Base-by-base conservation (phyloP, 2,329 filamentous ascomycete genomes). In the Raffaelea deltoideospora region DNA sequence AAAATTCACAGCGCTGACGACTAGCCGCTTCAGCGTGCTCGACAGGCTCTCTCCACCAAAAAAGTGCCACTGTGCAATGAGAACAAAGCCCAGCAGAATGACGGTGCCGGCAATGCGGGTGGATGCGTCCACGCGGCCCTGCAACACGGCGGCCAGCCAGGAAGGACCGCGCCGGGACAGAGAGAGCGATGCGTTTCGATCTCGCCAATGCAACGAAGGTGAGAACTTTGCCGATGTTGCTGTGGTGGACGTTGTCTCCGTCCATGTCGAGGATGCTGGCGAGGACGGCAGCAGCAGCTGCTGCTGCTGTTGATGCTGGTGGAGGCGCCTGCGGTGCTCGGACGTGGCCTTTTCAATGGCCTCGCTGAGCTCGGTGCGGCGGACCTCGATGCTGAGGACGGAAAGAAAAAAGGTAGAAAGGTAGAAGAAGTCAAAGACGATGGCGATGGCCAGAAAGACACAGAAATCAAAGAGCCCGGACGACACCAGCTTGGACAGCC, bases 351-450 rank as follows among this genome's bases (percentile, higher is more conserved):
- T 76, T 10, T 63, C 72, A 10, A 87, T 58, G 3, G 78, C 76
- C 50, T 88, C 81, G 45, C 76, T 74, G 0, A 88, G 66, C 56
- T 88, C 82, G 39, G 79, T 73, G 45, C 82, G 68, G 18, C 76
- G 71, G 10, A 88, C 79, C 52, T 88, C 82, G 31, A 88, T 76
- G 48, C 79, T 86, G 19, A 88, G 61, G 11, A 88, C 79, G 1
- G 81, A 74, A 4, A 86, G 63, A 49, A 88, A 87, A 56, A 86
- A 87, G 0, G 81, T 87, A 8, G 83, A 68, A 18, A 86, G 64
- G 48, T 81, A 86, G 48, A 86, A 75, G 43, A 81, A 79, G 53
- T 88, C 82, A 47, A 87, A 79, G 1, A 80, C 56, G 13, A 84
- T 71, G 1, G 81, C 83, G 35, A 87, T 71, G 3, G 76, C 76